Evolutionary conservation across 805 yeast genomes (phyloP).

Genomic region (Sungouiella thailandica): DNA sequence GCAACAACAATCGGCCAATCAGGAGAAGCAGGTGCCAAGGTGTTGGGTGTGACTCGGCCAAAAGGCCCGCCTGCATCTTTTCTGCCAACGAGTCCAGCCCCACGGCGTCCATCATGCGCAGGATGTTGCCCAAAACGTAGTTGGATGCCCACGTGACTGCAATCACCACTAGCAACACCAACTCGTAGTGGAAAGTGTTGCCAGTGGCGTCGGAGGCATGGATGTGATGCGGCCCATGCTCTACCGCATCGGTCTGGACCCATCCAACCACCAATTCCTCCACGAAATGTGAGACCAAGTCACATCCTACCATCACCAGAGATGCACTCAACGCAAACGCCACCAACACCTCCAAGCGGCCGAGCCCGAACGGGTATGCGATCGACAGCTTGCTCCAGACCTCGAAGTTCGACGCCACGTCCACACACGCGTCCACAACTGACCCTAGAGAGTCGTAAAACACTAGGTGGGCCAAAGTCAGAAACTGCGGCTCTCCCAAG

Average conservation of each 20-base stretch:
- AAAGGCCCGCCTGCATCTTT: background rate
- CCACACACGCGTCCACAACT: conserved; percentile 62
- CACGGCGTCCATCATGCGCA: conserved; percentile 21
- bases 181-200: conserved; percentile 28
- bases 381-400: conserved; percentile 84
- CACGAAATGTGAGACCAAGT: conserved; percentile 76
- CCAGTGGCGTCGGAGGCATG: conserved; percentile 23
- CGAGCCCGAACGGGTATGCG: conserved; percentile 87
- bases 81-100: background rate
- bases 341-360: conserved; percentile 81
- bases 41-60: background rate
- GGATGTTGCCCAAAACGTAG: conserved; percentile 29
- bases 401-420: conserved; percentile 83
- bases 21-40: too few species aligned
- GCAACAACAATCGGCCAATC: conserved; percentile 11
- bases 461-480: conserved; percentile 80
- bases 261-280: conserved; percentile 58
- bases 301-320: conserved; percentile 85
- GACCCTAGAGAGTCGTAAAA: conserved; percentile 85
- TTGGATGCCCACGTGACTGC: conserved; percentile 28
- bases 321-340: conserved; percentile 86
- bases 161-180: conserved; percentile 16
- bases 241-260: conserved; percentile 21
- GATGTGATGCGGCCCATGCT: conserved; percentile 35
- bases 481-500: conserved; percentile 53